Evolutionary conservation across 2,329 filamentous ascomycete species (phyloP).

Genomic region (Penicillium brasilianum): DNA sequence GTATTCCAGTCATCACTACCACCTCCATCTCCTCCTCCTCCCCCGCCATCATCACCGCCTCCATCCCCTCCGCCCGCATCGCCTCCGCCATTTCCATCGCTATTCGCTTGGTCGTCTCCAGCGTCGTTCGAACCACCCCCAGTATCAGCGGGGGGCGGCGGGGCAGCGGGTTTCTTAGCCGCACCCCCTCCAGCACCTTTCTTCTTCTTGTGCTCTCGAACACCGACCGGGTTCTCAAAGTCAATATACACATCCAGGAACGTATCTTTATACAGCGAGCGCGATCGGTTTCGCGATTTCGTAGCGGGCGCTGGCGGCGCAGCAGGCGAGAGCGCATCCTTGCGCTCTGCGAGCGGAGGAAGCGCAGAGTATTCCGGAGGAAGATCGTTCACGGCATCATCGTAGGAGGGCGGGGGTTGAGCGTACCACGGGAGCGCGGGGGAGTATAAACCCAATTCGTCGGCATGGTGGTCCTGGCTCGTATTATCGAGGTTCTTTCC

Average conservation of each 20-base stretch:
- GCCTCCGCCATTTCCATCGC: constrained; percentile 50
- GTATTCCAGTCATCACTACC: constrained; percentile 50
- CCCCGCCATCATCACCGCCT: constrained; percentile 39
- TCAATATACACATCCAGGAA: constrained; percentile 28
- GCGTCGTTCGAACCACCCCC: constrained; percentile 36
- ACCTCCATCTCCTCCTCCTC: constrained; percentile 47
- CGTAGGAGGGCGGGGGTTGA: constrained; percentile 39
- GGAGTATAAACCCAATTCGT: constrained; percentile 20
- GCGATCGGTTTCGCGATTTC: constrained; percentile 13
- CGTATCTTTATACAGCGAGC: constrained; percentile 17
- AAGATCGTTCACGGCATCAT: constrained; percentile 39
- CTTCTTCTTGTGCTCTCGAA: constrained; percentile 45
- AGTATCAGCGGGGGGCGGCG: constrained; percentile 24
- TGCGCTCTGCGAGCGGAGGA: constrained; percentile 35
- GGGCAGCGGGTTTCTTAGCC: constrained; percentile 21
- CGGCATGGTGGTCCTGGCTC: background rate
- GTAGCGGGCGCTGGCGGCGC: constrained; percentile 12
- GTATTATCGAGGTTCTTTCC: background rate
- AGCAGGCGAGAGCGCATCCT: constrained; percentile 15
- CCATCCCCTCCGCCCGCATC: constrained; percentile 40
- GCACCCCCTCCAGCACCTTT: constrained; percentile 25
- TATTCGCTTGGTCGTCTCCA: constrained; percentile 26
- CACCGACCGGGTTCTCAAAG: constrained; percentile 30
- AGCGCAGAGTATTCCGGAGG: constrained; percentile 42
- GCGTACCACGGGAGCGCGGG: constrained; percentile 29